Percentiles rank a stretch among this genome's conserved stretches.
phyloP scores from a whole-genome alignment of 768 basidiomycete genomes.

The Tubosaeta sp. region DNA sequence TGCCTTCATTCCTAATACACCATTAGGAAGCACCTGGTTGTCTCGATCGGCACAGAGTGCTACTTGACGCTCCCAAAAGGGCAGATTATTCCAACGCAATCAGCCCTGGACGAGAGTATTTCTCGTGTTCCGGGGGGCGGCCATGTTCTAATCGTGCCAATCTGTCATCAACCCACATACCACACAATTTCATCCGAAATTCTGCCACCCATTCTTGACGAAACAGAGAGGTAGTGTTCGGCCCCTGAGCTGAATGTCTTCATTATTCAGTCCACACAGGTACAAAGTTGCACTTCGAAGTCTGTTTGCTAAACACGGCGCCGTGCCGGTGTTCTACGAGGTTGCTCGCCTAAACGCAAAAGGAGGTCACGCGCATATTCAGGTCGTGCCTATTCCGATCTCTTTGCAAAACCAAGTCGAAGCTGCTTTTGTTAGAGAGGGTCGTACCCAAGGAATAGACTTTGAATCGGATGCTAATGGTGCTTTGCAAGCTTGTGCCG shows the following conservation, averaged over 20 bases:
- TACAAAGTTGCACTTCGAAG: slow-evolving; percentile 74
- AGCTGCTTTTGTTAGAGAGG: slow-evolving; percentile 68
- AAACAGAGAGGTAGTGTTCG: slow-evolving; percentile 65
- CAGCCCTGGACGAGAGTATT: slow-evolving; percentile 39
- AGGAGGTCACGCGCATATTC: slow-evolving; percentile 94
- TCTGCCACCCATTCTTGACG: slow-evolving; percentile 67
- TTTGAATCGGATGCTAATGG: slow-evolving; percentile 71
- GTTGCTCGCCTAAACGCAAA: slow-evolving; percentile 77
- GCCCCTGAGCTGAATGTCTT: slow-evolving; percentile 1
- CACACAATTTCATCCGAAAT: slow-evolving; percentile 78
- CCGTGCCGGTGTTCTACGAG: slow-evolving; percentile 79
- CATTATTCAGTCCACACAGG: slow-evolving; percentile 34
- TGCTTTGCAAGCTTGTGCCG: slow-evolving; percentile 48
- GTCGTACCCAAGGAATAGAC: slow-evolving; percentile 58
- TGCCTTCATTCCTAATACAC: slow-evolving; percentile 2
- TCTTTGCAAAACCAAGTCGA: slow-evolving; percentile 61
- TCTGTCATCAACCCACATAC: slow-evolving; percentile 90
- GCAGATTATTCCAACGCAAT: slow-evolving; percentile 82
- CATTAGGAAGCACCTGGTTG: slow-evolving; percentile 88
- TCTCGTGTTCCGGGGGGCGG: slow-evolving; percentile 85
- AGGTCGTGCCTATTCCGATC: slow-evolving; percentile 75
- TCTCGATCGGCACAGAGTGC: slow-evolving; percentile 88
- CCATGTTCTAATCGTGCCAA: slow-evolving; percentile 90
- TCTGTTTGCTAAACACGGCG: slow-evolving; percentile 67
- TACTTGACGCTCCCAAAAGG: slow-evolving; percentile 97